Conservation (phyloP, 306 rosid genomes). For the Cajanus cajan region DNA sequence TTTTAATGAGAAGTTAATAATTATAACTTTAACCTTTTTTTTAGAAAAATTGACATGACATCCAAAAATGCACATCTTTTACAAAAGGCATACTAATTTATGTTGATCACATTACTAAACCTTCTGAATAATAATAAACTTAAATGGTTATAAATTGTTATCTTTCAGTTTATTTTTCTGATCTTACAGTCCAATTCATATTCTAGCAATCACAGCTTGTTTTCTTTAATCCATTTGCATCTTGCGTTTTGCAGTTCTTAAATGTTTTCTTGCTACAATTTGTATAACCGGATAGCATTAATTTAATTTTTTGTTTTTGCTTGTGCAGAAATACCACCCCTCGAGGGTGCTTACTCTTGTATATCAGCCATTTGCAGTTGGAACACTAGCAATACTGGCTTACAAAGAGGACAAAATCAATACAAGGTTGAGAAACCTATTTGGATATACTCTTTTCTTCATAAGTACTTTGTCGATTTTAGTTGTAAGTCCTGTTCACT, state of each 20-base stretch:
- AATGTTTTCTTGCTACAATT: neutral
- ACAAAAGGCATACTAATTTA: neutral
- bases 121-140: neutral
- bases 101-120: neutral
- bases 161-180: neutral
- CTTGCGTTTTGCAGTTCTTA: neutral
- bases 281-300: neutral
- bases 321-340: constrained; percentile 71
- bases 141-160: neutral
- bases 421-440: constrained; percentile 64
- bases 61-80: neutral
- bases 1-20: too few relatives aligned
- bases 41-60: too few relatives aligned
- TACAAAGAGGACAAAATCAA: constrained; percentile 62
- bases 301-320: neutral
- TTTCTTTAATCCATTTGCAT: neutral
- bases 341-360: constrained; percentile 79
- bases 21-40: too few relatives aligned
- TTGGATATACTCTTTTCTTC: constrained; percentile 71
- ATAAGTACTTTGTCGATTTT: constrained; percentile 49
- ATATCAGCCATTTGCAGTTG: constrained; percentile 87
- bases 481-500: constrained; percentile 49
- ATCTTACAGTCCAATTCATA: neutral
- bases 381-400: constrained; percentile 52
- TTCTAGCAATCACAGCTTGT: neutral